phyloP scores from a whole-genome alignment of 352 stramenopile genomes.

The Blastocystis sp. region DNA sequence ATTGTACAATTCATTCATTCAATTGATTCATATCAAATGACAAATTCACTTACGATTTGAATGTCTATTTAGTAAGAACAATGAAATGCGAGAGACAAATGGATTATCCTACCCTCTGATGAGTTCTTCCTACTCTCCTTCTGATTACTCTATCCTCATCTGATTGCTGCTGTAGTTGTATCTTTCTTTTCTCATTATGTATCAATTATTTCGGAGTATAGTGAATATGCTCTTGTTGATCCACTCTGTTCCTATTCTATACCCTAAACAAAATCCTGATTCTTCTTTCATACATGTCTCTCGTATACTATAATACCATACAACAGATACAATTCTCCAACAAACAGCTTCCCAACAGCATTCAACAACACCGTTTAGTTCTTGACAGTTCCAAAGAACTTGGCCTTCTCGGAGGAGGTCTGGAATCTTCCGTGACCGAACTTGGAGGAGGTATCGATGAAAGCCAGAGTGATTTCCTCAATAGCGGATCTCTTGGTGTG shows the following conservation, averaged over 20 bases:
- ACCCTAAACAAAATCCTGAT: no score
- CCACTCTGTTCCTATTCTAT: no score
- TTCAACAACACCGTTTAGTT: conserved; percentile 22
- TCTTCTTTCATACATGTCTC: no score
- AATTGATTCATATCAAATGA: conserved; percentile 12
- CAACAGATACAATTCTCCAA: no score
- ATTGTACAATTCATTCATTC: background rate
- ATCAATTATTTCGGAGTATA: no score
- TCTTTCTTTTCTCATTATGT: no score
- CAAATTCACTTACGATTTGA: conserved; percentile 25
- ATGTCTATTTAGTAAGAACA: background rate
- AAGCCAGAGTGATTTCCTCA: conserved; percentile 88
- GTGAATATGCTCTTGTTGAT: no score
- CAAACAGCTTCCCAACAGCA: background rate
- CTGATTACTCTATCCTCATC: background rate
- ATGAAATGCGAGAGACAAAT: conserved; percentile 54
- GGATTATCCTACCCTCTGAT: conserved; percentile 41
- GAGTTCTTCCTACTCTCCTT: background rate
- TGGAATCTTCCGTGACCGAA: conserved; percentile 99
- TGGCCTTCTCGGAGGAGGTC: conserved; percentile 68
- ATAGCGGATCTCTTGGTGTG: conserved; percentile 90
- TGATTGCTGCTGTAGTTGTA: no score
- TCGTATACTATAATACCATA: no score
- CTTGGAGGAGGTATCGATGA: conserved; percentile 94
- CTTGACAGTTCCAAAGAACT: conserved; percentile 37